Evolutionary conservation across 805 yeast genomes (phyloP), one percentile per base, ranked within the genome.

Genomic region (Soucietia sequanensis): DNA sequence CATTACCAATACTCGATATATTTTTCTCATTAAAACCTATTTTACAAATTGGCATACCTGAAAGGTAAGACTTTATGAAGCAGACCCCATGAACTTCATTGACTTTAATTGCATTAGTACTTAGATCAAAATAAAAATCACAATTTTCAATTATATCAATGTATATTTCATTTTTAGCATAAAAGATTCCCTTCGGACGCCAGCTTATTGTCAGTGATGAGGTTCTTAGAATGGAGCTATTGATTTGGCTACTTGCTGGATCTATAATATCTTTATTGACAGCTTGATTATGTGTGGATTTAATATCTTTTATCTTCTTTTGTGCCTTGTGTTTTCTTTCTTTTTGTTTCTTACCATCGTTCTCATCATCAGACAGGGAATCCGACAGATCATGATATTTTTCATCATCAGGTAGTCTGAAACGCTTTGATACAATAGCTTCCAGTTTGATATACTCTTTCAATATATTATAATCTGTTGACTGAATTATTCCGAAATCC

Each of bases 401-500:
- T 19, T 30, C 41, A 12, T 14, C 23, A 4, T 33, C 17, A 19
- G 33, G 24, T 16, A 5, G 16, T 6, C 18, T 24, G 5, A 42
- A 9, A 12, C n/a, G n/a, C 27, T 39, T 45, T 3, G 64, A 58
- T 21, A 44, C 28, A 41, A 60, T 60, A 17, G 59, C 56, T 31
- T 76, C 76, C 32, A 81, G 69, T 39, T 84, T 81, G 43, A 84
- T 81, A 52, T 84, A 89, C 53, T 88, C 95, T 48, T 78, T 79
- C 35, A 89, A 68, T 9, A 89, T 75, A 43, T 81, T 83, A 33
- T 79, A 75, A 50, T 89, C 95, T 0, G 96, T 84, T 34, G 84
- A 68, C 60, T 89, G 96, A 1, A 88, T 80, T n/a, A 84, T 62
- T 6, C 96, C 96, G 58, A 76, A 84, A 57, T 89, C 96, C 78